Evolutionary conservation across 352 stramenopile species (phyloP), one percentile per base, ranked within the genome.

Genomic region (Phytopythium mirpurense): DNA sequence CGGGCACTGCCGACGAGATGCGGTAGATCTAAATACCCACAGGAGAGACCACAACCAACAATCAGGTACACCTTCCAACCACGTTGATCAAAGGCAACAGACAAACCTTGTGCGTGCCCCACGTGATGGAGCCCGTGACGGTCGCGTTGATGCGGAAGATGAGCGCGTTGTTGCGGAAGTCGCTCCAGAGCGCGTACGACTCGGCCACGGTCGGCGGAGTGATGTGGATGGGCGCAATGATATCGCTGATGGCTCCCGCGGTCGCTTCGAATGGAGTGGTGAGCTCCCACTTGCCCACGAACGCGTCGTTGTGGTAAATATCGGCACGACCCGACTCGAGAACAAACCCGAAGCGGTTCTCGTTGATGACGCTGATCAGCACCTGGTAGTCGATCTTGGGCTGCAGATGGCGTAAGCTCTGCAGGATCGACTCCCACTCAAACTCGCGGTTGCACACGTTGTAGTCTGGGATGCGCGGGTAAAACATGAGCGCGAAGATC

Each of bases 361-460:
- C 84, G 58, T 95, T 95, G 56, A 92, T 86, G 27, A 90, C 80
- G 34, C 84, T 95, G 56, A 90, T 83, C 43, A 95, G 57, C 44
- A 95, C 77, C 46, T 95, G 68, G 36, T 95, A 95, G 54, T 93
- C 65, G 44, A 95, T 87, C 57, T 90, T 90, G 0, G 84, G 84
- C 35, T 88, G 68, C 7, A 93, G 46, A 35, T 69, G 83, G 42
- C 72, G 62, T 40, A 95, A 64, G 42, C 84, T 95, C 50, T 83
- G 68, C 15, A 95, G 56, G 57, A 93, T 90, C 10, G 84, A 95
- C 42, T 88, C 80, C 84, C 84, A 95, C 43, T 95, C 82, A 58
- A 95, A 95, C 60, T 93, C 66, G 16, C 83, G 84, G 40, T 95
- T 95, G 75, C 84, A 95, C 19, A 95, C 82, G 48, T 93, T 90